Conservation (phyloP, 1,284 basidiomycete species). For the Cerrena zonata region DNA sequence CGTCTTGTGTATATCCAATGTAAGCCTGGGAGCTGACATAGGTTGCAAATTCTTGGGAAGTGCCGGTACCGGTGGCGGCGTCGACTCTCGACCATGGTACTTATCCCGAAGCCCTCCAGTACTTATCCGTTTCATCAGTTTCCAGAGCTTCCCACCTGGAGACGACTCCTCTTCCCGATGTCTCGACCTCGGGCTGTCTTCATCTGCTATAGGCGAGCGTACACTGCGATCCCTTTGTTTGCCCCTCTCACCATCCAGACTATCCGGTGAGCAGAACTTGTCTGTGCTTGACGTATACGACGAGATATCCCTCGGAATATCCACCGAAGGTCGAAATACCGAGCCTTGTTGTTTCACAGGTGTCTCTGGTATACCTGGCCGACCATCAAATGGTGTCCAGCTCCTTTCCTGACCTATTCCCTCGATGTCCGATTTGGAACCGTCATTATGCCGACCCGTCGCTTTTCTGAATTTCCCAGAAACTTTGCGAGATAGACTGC, state of each 20-base stretch:
- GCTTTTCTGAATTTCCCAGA: slow-evolving; percentile 40
- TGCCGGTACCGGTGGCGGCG: slow-evolving; percentile 56
- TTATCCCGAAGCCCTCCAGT: slow-evolving; percentile 57
- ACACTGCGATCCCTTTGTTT: not conserved
- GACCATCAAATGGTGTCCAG: slow-evolving; percentile 21
- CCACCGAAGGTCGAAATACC: slow-evolving; percentile 4
- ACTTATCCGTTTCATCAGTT: slow-evolving; percentile 63
- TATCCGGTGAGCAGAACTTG: slow-evolving; percentile 7
- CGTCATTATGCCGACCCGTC: slow-evolving; percentile 17
- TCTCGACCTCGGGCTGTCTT: slow-evolving; percentile 9
- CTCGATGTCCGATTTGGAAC: slow-evolving; percentile 5
- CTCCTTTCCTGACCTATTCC: not conserved
- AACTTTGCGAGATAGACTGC: slow-evolving; percentile 42
- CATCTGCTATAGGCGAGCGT: slow-evolving; percentile 9
- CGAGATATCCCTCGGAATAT: slow-evolving; percentile 12
- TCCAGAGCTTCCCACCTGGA: slow-evolving; percentile 50
- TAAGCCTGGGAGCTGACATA: slow-evolving; percentile 15
- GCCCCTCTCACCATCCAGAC: slow-evolving; percentile 4
- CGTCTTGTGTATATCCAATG: slow-evolving; percentile 20
- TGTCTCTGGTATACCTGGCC: slow-evolving; percentile 32
- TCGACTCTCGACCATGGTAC: slow-evolving; percentile 28
- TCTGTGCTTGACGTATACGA: slow-evolving; percentile 9
- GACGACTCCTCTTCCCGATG: slow-evolving; percentile 27
- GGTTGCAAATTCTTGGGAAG: slow-evolving; percentile 40
- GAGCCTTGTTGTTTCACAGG: slow-evolving; percentile 15